Evolutionary conservation across 768 basidiomycete genomes (phyloP), one percentile per base, ranked within the genome.

Genomic region (Termitomyces titanicus): DNA sequence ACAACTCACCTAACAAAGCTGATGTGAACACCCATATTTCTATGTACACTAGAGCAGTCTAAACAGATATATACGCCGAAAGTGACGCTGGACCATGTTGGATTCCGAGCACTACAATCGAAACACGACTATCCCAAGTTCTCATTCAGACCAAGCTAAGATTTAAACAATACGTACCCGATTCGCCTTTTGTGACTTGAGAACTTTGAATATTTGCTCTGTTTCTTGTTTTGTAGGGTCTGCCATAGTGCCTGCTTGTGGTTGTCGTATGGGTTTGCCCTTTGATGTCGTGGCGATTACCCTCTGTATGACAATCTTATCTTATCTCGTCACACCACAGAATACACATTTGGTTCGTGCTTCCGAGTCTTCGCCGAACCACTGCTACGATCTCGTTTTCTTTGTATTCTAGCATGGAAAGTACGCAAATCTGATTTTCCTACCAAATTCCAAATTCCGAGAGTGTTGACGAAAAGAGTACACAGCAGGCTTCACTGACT

Each of bases 21-120:
- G 71, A 99, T 94, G 69, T 99, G 97, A 22, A 98, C 96, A 63
- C 97, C 97, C 85, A 98, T 87, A 69, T 96, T 98, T 51, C 97
- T 80, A 72, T 99, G 97, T 12, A 89, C 75, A 61, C 89, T 90
- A 5, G 96, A 98, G 78, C 97, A 99, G 56, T 99, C 95, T 31
- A 98, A 77, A 67, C 97, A 99, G 66, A 99, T 94, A 72, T 98
- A 98, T 13, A 98, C 86, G 33, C 93, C 96, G 67, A 89, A 99
- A 0, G 94, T 95, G 20, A 97, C 93, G 58, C 92, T 94, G 3
- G 94, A 87, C 97, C 96, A 98, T 31, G 94, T 97, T 44, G 96
- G 96, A 73, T 97, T 97, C 64, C 94, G 88, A 45, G 95, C 94
- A 64, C 83, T 81, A 69, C 96, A 98, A 70, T 98, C 96, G 64